phyloP scores from a whole-genome alignment of 164 flowering plant species.

The Magnolia officinalis region DNA sequence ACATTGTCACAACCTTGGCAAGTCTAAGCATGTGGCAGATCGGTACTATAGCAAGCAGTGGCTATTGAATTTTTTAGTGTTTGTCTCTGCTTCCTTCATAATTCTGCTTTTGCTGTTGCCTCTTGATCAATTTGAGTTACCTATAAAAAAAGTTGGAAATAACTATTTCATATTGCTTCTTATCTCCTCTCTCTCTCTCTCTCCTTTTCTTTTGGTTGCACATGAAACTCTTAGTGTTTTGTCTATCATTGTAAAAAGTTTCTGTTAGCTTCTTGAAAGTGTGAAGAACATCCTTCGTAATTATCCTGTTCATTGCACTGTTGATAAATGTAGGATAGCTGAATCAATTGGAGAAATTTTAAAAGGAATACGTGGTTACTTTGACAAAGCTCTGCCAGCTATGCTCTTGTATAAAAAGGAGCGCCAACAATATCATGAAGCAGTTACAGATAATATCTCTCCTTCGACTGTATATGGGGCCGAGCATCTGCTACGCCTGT shows the following conservation, averaged over 20 bases:
- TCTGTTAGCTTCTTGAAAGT: too few relatives aligned
- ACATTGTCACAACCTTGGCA: too few relatives aligned
- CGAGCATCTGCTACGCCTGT: conserved; percentile 85
- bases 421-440: conserved; percentile 63
- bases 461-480: conserved; percentile 90
- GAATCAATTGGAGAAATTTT: conserved; percentile 60
- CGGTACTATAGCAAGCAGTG: too few relatives aligned
- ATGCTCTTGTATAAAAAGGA: conserved; percentile 80
- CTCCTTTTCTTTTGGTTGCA: background rate
- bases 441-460: conserved; percentile 35
- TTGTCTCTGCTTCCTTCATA: too few relatives aligned
- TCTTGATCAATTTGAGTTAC: too few relatives aligned
- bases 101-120: too few relatives aligned
- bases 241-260: too few relatives aligned
- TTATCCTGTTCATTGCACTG: background rate
- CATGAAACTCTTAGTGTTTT: background rate
- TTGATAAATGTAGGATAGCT: conserved; percentile 39
- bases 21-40: too few relatives aligned
- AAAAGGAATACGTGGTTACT: conserved; percentile 66
- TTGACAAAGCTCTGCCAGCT: conserved; percentile 73
- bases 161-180: too few relatives aligned
- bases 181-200: too few relatives aligned
- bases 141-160: background rate
- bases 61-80: too few relatives aligned
- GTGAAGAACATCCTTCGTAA: too few relatives aligned